phyloP scores from a whole-genome alignment of 116 monocot species.

The Posidonia oceanica region DNA sequence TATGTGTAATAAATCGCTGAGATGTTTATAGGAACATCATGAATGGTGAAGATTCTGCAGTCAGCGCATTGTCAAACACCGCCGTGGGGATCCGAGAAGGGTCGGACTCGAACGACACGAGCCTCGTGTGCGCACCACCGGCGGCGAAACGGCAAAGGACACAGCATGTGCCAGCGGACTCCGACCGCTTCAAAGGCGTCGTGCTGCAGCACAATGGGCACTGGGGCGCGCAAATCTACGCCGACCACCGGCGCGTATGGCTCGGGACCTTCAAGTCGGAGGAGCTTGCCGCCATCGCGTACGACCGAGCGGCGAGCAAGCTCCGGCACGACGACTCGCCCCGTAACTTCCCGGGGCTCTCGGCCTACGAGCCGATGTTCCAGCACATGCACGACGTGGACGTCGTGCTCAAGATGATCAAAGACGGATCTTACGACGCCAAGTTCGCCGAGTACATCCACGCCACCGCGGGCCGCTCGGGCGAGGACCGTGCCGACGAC shows the following conservation, averaged over 20 bases:
- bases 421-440: conserved; percentile 26
- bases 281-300: conserved; percentile 25
- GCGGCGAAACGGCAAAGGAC: background rate
- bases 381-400: conserved; percentile 16
- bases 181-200: conserved; percentile 30
- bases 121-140: background rate
- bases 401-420: conserved; percentile 34
- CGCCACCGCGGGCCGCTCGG: background rate
- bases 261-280: conserved; percentile 47
- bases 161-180: background rate
- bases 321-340: conserved; percentile 12
- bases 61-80: background rate
- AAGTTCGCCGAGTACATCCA: conserved; percentile 18
- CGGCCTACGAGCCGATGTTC: conserved; percentile 24
- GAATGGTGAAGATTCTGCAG: background rate
- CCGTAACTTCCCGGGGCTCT: conserved; percentile 23
- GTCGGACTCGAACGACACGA: background rate
- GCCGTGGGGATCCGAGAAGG: background rate
- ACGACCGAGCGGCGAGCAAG: conserved; percentile 32
- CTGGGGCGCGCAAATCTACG: conserved; percentile 52
- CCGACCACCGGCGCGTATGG: conserved; percentile 30
- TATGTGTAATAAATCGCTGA: background rate
- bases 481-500: background rate
- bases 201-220: conserved; percentile 38
- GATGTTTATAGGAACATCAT: background rate